A percentile compares a stretch with the other conserved stretches of the same genome.
These are phyloP conservation scores for Cylindrotheca fusiformis DNA, from an alignment of 108 stramenopile species.

Conservation along the genomic window DNA sequence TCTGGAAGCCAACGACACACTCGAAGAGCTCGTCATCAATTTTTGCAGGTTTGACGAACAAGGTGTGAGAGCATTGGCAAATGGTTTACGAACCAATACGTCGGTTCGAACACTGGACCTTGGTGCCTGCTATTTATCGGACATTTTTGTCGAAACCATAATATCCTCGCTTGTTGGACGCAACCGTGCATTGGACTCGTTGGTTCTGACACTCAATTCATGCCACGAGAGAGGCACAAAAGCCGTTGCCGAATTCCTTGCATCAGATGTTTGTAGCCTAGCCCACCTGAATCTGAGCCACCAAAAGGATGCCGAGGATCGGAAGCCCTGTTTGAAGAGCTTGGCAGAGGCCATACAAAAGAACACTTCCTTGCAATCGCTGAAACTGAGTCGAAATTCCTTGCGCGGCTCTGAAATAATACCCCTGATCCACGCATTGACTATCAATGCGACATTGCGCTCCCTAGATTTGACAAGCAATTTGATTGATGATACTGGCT, in stretches of 20 bases:
- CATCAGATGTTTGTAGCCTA: constrained; percentile 1
- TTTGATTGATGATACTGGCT: constrained; percentile 2
- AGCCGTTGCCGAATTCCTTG: constrained; percentile 1
- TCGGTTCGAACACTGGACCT: constrained; percentile 8
- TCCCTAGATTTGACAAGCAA: constrained; percentile 13
- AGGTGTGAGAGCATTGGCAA: constrained; percentile 6
- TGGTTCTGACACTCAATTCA: constrained; percentile 16
- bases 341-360: neutral
- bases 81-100: neutral
- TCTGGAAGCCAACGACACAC: neutral
- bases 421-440: neutral
- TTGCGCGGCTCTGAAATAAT: neutral
- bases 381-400: constrained; percentile 10
- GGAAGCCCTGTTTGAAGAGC: neutral
- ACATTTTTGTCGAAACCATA: constrained; percentile 1
- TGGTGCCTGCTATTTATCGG: constrained; percentile 13
- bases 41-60: constrained; percentile 16
- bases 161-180: neutral
- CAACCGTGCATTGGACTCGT: neutral
- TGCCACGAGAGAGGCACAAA: constrained; percentile 7
- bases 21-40: constrained; percentile 9
- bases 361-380: neutral
- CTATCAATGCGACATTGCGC: constrained; percentile 3
- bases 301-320: neutral
- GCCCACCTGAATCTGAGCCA: constrained; percentile 14